Conservation (phyloP, 2,329 filamentous ascomycete genomes). For the Trematosphaeria pertusa region DNA sequence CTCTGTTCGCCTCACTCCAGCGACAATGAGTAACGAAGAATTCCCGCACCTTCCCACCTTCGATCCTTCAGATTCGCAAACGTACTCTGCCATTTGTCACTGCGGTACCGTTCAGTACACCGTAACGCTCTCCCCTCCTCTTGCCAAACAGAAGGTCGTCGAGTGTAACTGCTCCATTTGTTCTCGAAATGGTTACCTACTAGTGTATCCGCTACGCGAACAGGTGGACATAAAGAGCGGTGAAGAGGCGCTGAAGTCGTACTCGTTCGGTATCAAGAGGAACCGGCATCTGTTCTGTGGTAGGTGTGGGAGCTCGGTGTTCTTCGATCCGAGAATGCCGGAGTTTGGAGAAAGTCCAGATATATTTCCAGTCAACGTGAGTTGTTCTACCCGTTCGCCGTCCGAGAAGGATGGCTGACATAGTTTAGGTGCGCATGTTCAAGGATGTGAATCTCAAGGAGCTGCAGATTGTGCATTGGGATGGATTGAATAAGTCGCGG, state of each 20-base stretch:
- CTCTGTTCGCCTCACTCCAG: too few species aligned
- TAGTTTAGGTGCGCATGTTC: conserved; percentile 35
- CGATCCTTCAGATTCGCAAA: conserved; percentile 31
- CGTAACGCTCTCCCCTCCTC: conserved; percentile 57
- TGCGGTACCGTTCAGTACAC: conserved; percentile 60
- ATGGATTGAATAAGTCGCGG: conserved; percentile 23
- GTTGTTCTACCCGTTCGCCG: too few species aligned
- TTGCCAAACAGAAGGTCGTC: conserved; percentile 55
- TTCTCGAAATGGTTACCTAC: conserved; percentile 57
- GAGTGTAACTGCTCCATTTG: conserved; percentile 64
- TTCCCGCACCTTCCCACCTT: conserved; percentile 20
- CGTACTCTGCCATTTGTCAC: conserved; percentile 61
- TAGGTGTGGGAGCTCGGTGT: conserved; percentile 36
- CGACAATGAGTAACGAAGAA: conserved; percentile 22
- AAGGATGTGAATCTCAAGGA: conserved; percentile 32
- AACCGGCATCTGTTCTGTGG: conserved; percentile 38
- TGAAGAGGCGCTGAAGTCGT: conserved; percentile 28
- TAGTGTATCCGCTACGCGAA: conserved; percentile 47
- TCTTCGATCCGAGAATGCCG: conserved; percentile 34
- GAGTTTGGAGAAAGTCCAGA: conserved; percentile 29
- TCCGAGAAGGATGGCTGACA: not conserved
- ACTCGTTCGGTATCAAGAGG: conserved; percentile 33
- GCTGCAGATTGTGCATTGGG: conserved; percentile 27
- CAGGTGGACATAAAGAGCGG: conserved; percentile 34
- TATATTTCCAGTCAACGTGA: conserved; percentile 37